phyloP scores from a whole-genome alignment of 495 filamentous ascomycete genomes.

The Penicillium pancosmium region DNA sequence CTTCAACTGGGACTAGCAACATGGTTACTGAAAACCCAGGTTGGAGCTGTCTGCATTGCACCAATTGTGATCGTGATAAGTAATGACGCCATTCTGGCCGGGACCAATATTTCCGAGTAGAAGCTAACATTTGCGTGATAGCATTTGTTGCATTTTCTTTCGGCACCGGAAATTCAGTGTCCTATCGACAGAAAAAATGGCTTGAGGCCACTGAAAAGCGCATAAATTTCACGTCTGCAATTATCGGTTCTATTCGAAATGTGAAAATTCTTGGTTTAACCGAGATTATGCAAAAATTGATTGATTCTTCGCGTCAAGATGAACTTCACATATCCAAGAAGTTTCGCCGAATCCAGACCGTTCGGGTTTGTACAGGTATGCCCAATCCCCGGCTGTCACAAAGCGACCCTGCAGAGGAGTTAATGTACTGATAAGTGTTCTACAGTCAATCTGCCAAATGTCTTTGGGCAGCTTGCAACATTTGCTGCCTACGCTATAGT shows the following conservation, averaged over 20 bases:
- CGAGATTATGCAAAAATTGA: constrained; percentile 16
- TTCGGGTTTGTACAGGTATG: constrained; percentile 20
- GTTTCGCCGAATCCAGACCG: constrained; percentile 13
- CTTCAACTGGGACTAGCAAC: constrained; percentile 60
- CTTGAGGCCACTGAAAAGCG: constrained; percentile 54
- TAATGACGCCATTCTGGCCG: constrained; percentile 9
- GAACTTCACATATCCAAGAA: constrained; percentile 22
- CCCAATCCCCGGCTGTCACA: neutral
- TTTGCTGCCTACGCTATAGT: constrained; percentile 25
- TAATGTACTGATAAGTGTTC: neutral
- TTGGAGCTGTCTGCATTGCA: constrained; percentile 47
- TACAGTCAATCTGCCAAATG: constrained; percentile 20
- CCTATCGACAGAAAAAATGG: constrained; percentile 52
- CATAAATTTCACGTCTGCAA: constrained; percentile 44
- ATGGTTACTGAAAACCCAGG: constrained; percentile 50
- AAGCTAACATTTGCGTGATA: neutral
- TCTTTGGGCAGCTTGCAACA: constrained; percentile 23
- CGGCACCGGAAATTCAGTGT: constrained; percentile 47
- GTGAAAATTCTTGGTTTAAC: constrained; percentile 23
- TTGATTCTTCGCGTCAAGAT: constrained; percentile 14
- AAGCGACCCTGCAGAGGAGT: too few relatives aligned
- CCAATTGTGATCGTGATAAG: constrained; percentile 55
- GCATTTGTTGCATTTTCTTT: constrained; percentile 18
- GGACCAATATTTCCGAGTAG: too few relatives aligned
- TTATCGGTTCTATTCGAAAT: constrained; percentile 24